These are phyloP conservation scores for Coleophoma eucalyptorum DNA, from an alignment of 2,329 filamentous ascomycete genomes.

Conservation along the genomic window DNA sequence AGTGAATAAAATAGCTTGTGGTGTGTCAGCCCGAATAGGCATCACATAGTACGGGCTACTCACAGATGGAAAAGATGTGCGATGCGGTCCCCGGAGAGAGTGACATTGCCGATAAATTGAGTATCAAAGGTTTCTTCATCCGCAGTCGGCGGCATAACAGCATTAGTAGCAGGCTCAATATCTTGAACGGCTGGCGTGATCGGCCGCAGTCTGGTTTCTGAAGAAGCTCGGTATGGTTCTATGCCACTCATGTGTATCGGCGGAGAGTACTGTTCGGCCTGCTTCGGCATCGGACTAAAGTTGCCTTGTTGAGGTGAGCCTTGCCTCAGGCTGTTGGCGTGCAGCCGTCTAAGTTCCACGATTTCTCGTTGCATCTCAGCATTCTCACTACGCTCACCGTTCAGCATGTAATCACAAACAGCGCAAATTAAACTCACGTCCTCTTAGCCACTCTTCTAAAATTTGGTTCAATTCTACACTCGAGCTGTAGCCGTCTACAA, in stretches of 20 bases:
- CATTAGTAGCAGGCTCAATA: neutral
- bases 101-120: neutral
- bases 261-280: neutral
- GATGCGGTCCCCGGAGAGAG: conserved; percentile 17
- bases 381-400: conserved; percentile 44
- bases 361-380: conserved; percentile 59
- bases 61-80: conserved; percentile 40
- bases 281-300: conserved; percentile 38
- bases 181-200: neutral
- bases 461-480: conserved; percentile 64
- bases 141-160: neutral
- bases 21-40: conserved; percentile 23
- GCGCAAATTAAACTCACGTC: conserved; percentile 4
- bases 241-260: neutral
- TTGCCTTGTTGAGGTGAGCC: conserved; percentile 43
- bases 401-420: neutral
- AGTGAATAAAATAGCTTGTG: conserved; percentile 56
- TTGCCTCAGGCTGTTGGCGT: conserved; percentile 25
- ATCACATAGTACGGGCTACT: conserved; percentile 18
- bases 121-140: neutral
- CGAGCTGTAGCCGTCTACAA: conserved; percentile 58
- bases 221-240: neutral
- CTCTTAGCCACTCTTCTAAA: conserved; percentile 67
- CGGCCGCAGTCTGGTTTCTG: neutral
- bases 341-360: conserved; percentile 42